Evolutionary conservation across 148 eudicot genomes (phyloP).

Genomic region (Persicaria maculosa): DNA sequence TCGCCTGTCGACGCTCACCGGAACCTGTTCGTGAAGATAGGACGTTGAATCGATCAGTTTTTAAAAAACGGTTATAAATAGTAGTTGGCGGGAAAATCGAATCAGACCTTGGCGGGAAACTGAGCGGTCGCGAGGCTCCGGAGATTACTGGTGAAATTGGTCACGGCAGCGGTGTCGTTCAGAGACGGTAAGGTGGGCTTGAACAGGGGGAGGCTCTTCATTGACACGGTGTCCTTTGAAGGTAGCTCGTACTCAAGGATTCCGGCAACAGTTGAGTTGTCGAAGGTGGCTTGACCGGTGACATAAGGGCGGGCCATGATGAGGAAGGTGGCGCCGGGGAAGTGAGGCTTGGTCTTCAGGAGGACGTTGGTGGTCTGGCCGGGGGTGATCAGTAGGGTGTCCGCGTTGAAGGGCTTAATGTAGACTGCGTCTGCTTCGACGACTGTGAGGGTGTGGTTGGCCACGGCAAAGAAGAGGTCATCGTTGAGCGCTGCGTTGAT

Average conservation of each 20-base stretch:
- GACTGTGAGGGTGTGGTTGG: constrained; percentile 39
- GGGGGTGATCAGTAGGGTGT: constrained; percentile 29
- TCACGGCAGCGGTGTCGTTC: constrained; percentile 46
- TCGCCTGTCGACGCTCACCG: constrained; percentile 31
- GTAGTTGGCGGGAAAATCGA: no score
- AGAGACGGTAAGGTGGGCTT: constrained; percentile 44
- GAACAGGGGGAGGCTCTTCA: constrained; percentile 38
- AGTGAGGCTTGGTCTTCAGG: constrained; percentile 30
- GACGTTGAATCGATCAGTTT: no score
- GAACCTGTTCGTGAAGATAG: constrained; percentile 33
- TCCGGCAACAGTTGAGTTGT: constrained; percentile 53
- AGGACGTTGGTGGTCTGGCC: constrained; percentile 53
- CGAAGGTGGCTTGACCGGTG: constrained; percentile 52
- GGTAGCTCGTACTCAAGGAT: constrained; percentile 34
- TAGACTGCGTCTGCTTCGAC: constrained; percentile 40
- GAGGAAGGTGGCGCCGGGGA: constrained; percentile 41
- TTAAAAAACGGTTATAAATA: no score
- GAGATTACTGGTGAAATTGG: constrained; percentile 33
- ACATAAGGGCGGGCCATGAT: constrained; percentile 58
- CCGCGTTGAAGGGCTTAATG: constrained; percentile 40
- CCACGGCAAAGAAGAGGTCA: constrained; percentile 46
- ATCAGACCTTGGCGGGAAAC: constrained; percentile 37
- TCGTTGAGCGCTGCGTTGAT: no score
- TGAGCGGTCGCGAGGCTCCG: constrained; percentile 44
- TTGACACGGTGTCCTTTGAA: neutral